phyloP scores from a whole-genome alignment of 108 stramenopile genomes.

The Bacterosira constricta region DNA sequence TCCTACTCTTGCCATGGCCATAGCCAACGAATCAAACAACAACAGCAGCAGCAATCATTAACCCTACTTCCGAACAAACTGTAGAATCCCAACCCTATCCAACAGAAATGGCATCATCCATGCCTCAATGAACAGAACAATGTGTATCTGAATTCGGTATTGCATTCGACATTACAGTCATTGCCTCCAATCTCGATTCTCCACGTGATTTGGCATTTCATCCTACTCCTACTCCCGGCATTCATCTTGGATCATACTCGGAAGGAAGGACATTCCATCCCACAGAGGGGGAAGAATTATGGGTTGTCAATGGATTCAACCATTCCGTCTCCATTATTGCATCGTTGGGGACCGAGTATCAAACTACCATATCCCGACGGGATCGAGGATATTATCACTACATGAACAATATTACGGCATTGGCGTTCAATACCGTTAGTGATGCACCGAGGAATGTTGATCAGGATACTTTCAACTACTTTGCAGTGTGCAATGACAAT shows the following conservation, averaged over 20 bases:
- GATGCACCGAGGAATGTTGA: constrained; percentile 37
- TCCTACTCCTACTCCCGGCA: constrained; percentile 58
- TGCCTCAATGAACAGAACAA: constrained; percentile 15
- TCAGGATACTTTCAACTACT: constrained; percentile 56
- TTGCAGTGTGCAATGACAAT: constrained; percentile 59
- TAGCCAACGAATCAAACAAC: no score
- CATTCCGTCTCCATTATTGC: constrained; percentile 49
- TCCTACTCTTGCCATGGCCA: no score
- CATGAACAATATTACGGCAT: constrained; percentile 55
- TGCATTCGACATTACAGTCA: neutral
- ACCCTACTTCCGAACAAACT: neutral
- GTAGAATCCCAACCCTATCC: constrained; percentile 13
- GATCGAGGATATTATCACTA: constrained; percentile 65
- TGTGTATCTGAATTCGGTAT: constrained; percentile 31
- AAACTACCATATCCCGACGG: constrained; percentile 30
- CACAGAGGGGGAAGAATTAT: constrained; percentile 45
- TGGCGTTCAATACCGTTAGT: constrained; percentile 53
- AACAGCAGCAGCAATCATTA: no score
- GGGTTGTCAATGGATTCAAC: constrained; percentile 54
- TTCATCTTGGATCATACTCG: constrained; percentile 44
- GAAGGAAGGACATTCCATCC: constrained; percentile 42
- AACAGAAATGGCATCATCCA: constrained; percentile 1
- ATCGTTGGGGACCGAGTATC: constrained; percentile 26
- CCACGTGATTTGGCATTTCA: constrained; percentile 43
- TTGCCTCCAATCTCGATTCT: constrained; percentile 18